Evolutionary conservation across 306 rosid species (phyloP), one percentile per base, ranked within the genome.

Genomic region (Ormosia semicastrata): DNA sequence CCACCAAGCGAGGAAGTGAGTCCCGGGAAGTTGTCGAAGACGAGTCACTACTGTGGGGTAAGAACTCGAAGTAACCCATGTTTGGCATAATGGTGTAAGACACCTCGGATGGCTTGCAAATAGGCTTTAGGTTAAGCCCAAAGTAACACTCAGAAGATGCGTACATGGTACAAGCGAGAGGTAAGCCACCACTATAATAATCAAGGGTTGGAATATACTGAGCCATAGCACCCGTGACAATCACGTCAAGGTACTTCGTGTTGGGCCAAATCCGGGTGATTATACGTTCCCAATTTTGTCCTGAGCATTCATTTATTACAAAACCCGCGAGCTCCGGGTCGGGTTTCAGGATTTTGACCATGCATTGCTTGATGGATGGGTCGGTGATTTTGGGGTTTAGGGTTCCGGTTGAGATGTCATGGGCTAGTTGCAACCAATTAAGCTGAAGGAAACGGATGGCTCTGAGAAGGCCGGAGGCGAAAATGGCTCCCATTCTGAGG

Each of bases 161-260:
- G 66, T 92, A 94, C 97, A 92, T 92, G 24, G 96, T 92, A 53
- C 96, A 88, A 7, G 85, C 89, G 18, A 86, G 73, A 0, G 98
- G 98, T 7, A 92, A 40, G 1, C 93, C 90, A 4, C 88, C 89
- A 57, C 96, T 87, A 79, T 88, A 94, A 62, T 81, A 91, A 17
- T 92, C 90, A 0, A 94, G 89, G 0, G 94, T 89, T 0, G 93
- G 97, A 63, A 92, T 92, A 43, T 94, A 94, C 87, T 94, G 98
- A 29, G 94, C 92, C 98, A 94, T 94, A 18, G 98, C 97, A 3
- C 98, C 98, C 0, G 97, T 94, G 1, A 92, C 97, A n/a, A 94
- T 89, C 49, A 94, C 98, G 1, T 94, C 98, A 0, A 94, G 82
- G 36, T 88, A 94, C 56, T 88, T 92, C 0, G 97, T 88, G 81